Evolutionary conservation across 2,329 filamentous ascomycete genomes (phyloP).

Genomic region (Stemphylium beticola): DNA sequence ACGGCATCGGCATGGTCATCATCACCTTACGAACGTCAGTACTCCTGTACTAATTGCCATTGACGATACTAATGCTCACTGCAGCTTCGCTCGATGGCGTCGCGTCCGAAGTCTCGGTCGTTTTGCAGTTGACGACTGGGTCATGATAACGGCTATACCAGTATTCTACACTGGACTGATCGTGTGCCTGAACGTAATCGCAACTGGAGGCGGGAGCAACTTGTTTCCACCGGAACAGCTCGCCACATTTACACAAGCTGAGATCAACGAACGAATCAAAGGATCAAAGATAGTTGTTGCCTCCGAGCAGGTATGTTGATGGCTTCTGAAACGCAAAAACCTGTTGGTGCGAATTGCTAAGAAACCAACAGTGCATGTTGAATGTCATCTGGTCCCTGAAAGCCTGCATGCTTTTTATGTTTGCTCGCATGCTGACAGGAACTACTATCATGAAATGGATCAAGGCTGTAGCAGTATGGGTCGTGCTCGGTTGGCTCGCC

Average conservation of each 20-base stretch:
- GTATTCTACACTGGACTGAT: slow-evolving; percentile 50
- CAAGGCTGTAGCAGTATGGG: slow-evolving; percentile 58
- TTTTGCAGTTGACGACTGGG: slow-evolving; percentile 38
- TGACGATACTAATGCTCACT: neutral
- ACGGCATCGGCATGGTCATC: slow-evolving; percentile 36
- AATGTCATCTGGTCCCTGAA: slow-evolving; percentile 65
- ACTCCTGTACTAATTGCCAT: neutral
- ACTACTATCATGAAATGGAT: slow-evolving; percentile 53
- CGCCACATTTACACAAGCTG: slow-evolving; percentile 43
- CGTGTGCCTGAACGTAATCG: slow-evolving; percentile 52
- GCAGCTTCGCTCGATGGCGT: slow-evolving; percentile 37
- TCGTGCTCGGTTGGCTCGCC: slow-evolving; percentile 55
- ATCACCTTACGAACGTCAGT: slow-evolving; percentile 39
- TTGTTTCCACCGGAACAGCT: slow-evolving; percentile 49
- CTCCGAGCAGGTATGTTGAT: slow-evolving; percentile 50
- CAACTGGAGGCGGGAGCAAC: slow-evolving; percentile 52
- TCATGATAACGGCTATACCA: neutral
- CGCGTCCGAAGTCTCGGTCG: slow-evolving; percentile 26
- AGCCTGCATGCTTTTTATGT: slow-evolving; percentile 63
- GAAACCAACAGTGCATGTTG: slow-evolving; percentile 65
- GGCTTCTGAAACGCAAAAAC: neutral
- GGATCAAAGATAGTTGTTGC: slow-evolving; percentile 55
- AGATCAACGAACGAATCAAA: slow-evolving; percentile 52
- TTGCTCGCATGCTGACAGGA: slow-evolving; percentile 60
- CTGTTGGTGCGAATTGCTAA: slow-evolving; percentile 7